These are phyloP conservation scores for Entrophospora sp. DNA, from an alignment of 192 early-diverging fungal species.

Conservation along the genomic window DNA sequence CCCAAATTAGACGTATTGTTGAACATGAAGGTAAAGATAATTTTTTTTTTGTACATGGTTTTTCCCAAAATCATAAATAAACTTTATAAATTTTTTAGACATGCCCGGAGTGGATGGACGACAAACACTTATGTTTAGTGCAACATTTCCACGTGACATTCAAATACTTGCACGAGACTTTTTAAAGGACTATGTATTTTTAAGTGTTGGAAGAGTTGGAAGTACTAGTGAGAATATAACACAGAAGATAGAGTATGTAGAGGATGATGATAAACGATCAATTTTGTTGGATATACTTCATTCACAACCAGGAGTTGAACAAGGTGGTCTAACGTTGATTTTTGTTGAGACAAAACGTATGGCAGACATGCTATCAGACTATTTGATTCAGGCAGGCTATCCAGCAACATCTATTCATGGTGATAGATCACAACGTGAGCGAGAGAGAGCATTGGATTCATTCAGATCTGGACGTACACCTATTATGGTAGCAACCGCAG, in stretches of 20 bases:
- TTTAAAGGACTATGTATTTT: conserved; percentile 74
- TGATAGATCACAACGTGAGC: conserved; percentile 89
- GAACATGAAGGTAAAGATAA: conserved; percentile 43
- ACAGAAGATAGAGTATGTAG: conserved; percentile 86
- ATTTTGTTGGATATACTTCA: conserved; percentile 76
- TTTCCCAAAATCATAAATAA: not conserved
- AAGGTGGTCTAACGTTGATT: conserved; percentile 80
- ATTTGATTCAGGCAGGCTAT: conserved; percentile 64
- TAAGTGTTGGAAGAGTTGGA: conserved; percentile 87
- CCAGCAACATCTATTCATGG: conserved; percentile 97
- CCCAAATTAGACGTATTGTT: conserved; percentile 84
- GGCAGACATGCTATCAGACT: conserved; percentile 84
- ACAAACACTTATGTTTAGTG: conserved; percentile 94
- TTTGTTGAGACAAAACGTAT: conserved; percentile 96
- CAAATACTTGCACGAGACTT: conserved; percentile 83
- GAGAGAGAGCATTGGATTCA: conserved; percentile 80
- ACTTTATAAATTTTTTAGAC: conserved; percentile 18
- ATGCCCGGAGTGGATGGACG: conserved; percentile 61
- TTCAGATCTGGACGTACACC: conserved; percentile 78
- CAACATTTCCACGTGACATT: conserved; percentile 86
- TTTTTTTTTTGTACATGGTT: not conserved
- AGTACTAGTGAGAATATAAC: conserved; percentile 94
- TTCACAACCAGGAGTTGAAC: conserved; percentile 38
- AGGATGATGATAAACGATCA: conserved; percentile 89
- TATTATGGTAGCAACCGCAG: conserved; percentile 94